Evolutionary conservation across 306 rosid genomes (phyloP).

Genomic region (Luffa acutangula): DNA sequence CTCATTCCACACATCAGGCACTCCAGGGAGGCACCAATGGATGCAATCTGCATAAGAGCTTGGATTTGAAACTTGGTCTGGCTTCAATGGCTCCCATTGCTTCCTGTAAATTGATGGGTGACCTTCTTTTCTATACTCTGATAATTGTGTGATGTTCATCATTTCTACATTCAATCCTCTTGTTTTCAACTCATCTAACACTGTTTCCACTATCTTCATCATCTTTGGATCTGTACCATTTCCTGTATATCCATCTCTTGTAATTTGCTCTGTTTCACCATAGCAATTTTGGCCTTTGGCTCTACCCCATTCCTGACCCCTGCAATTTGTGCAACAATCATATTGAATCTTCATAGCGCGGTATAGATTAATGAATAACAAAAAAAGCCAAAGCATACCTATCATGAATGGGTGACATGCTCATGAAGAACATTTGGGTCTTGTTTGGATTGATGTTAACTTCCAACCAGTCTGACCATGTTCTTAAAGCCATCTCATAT

Average conservation of each 20-base stretch:
- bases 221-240: slow-evolving; percentile 46
- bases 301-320: slow-evolving; percentile 78
- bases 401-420: slow-evolving; percentile 93
- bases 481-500: slow-evolving; percentile 79
- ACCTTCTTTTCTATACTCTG: slow-evolving; percentile 78
- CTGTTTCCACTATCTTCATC: slow-evolving; percentile 56
- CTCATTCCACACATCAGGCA: slow-evolving; percentile 90
- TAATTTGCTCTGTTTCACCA: slow-evolving; percentile 34
- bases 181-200: slow-evolving; percentile 29
- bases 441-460: slow-evolving; percentile 61
- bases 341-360: too few relatives aligned
- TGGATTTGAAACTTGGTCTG: slow-evolving; percentile 40
- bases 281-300: slow-evolving; percentile 46
- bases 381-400: slow-evolving; percentile 34
- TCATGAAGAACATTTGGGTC: slow-evolving; percentile 59
- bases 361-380: not conserved
- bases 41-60: slow-evolving; percentile 70
- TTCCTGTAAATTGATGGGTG: slow-evolving; percentile 74
- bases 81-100: slow-evolving; percentile 62
- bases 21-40: slow-evolving; percentile 91
- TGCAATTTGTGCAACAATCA: not conserved
- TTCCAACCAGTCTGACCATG: slow-evolving; percentile 96
- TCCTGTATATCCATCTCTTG: slow-evolving; percentile 48
- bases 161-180: slow-evolving; percentile 56
- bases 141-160: slow-evolving; percentile 66